phyloP scores from a whole-genome alignment of 371 early-diverging fungal genomes.

The Rhizopus arrhizus region DNA sequence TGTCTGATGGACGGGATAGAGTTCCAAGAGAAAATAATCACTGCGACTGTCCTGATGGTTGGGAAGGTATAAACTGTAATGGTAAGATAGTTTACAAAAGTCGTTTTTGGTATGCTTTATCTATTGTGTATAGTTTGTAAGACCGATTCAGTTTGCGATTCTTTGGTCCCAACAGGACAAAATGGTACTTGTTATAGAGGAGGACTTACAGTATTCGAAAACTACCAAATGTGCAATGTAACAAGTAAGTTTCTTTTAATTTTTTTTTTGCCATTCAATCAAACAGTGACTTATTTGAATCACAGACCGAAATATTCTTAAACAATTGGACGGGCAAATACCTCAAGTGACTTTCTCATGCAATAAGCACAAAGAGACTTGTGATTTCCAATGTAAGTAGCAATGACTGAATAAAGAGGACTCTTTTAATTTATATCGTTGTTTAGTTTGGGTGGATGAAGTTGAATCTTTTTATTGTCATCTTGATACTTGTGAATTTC shows the following conservation, averaged over 20 bases:
- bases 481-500: slow-evolving; percentile 65
- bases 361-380: slow-evolving; percentile 52
- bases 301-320: slow-evolving; percentile 63
- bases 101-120: background rate
- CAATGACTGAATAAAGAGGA: background rate
- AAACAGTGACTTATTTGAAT: background rate
- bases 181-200: slow-evolving; percentile 87
- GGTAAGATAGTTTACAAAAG: slow-evolving; percentile 46
- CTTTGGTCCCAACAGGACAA: slow-evolving; percentile 71
- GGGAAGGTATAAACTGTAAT: slow-evolving; percentile 92
- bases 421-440: slow-evolving; percentile 3
- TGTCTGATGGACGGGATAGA: slow-evolving; percentile 68
- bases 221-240: slow-evolving; percentile 86
- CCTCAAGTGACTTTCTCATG: slow-evolving; percentile 78
- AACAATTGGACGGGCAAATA: slow-evolving; percentile 59
- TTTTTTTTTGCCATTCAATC: too few relatives aligned
- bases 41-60: slow-evolving; percentile 85
- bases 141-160: slow-evolving; percentile 72
- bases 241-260: slow-evolving; percentile 64
- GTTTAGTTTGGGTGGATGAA: slow-evolving; percentile 74
- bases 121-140: slow-evolving; percentile 68
- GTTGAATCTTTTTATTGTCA: slow-evolving; percentile 80
- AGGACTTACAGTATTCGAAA: slow-evolving; percentile 74
- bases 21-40: slow-evolving; percentile 57
- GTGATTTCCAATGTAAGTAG: slow-evolving; percentile 68